These are phyloP conservation scores for Lactarius akahatsu DNA, from an alignment of 768 basidiomycete genomes.

Conservation along the genomic window DNA sequence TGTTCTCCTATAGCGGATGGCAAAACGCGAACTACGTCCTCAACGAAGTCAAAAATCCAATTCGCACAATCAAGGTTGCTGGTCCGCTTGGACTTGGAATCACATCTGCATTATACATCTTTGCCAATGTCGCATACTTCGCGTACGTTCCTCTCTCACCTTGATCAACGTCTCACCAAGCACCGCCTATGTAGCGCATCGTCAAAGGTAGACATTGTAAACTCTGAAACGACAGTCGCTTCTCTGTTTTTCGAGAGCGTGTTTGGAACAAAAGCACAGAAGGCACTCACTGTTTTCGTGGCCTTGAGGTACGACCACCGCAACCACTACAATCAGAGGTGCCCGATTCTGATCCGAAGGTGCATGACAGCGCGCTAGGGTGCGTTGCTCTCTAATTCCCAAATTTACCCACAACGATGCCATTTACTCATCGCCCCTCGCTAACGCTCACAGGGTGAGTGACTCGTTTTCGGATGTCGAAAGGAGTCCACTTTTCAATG, in stretches of 20 bases:
- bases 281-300: conserved; percentile 55
- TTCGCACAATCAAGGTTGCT: conserved; percentile 60
- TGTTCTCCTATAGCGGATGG: conserved; percentile 52
- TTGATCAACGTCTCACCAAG: background rate
- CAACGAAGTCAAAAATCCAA: conserved; percentile 59
- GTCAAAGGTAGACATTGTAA: conserved; percentile 48
- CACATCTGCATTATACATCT: conserved; percentile 51
- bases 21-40: conserved; percentile 58
- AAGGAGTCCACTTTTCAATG: background rate
- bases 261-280: conserved; percentile 52
- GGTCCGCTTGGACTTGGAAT: conserved; percentile 58
- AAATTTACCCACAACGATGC: background rate
- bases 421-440: background rate
- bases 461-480: background rate
- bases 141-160: conserved; percentile 37
- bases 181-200: conserved; percentile 36
- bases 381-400: conserved; percentile 24
- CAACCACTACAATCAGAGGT: background rate
- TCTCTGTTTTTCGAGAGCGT: conserved; percentile 59
- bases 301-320: conserved; percentile 47
- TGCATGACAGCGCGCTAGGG: conserved; percentile 38
- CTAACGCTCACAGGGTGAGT: conserved; percentile 16
- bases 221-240: conserved; percentile 56
- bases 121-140: conserved; percentile 61
- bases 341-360: background rate